phyloP scores from a whole-genome alignment of 345 rosid genomes.

The Sapria himalayana region DNA sequence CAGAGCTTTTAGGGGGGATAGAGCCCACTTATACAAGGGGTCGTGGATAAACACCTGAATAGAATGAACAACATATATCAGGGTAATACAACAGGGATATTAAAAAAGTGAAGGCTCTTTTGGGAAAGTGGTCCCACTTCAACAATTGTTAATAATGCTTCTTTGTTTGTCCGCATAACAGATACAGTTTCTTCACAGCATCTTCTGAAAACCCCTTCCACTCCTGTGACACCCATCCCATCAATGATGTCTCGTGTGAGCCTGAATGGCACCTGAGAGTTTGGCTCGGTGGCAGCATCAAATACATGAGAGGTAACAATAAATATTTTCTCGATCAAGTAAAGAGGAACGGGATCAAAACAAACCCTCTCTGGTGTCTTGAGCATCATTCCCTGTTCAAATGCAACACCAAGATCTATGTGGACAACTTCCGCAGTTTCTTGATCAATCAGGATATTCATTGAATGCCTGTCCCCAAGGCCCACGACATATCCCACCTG shows the following conservation, averaged over 20 bases:
- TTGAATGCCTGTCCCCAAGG: conserved; percentile 89
- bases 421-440: conserved; percentile 97
- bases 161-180: conserved; percentile 93
- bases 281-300: no score
- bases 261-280: conserved; percentile 78
- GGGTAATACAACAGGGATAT: conserved; percentile 3
- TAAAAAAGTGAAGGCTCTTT: background rate
- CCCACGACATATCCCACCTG: conserved; percentile 99
- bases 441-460: conserved; percentile 86
- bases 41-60: conserved; percentile 95
- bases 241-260: conserved; percentile 82
- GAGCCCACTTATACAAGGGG: conserved; percentile 95
- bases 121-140: conserved; percentile 35
- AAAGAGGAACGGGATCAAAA: conserved; percentile 6
- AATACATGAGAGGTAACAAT: no score
- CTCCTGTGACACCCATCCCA: conserved; percentile 97
- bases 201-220: conserved; percentile 87
- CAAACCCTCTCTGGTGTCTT: conserved; percentile 88
- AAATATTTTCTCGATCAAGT: no score
- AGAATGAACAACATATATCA: conserved; percentile 8
- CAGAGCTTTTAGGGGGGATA: conserved; percentile 90
- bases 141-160: conserved; percentile 77
- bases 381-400: conserved; percentile 95
- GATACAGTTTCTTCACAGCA: conserved; percentile 92
- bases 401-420: conserved; percentile 97